phyloP scores from a whole-genome alignment of 176 grass and related monocot species.

The Triticum turgidum region DNA sequence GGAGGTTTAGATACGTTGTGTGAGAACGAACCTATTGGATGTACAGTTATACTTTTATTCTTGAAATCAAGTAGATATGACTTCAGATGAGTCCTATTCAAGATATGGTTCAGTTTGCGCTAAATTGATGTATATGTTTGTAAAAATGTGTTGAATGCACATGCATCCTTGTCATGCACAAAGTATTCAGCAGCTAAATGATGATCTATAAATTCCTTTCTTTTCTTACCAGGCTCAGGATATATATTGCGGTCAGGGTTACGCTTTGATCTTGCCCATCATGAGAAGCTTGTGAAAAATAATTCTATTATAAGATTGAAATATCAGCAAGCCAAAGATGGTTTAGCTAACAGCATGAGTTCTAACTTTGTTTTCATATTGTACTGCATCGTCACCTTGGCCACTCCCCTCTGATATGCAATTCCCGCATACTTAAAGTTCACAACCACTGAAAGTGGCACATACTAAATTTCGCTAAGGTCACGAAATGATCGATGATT shows the following conservation, averaged over 20 bases:
- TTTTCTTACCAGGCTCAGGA: background rate
- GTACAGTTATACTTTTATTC: background rate
- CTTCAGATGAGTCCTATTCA: background rate
- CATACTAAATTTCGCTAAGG: conserved; percentile 28
- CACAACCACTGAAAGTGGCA: background rate
- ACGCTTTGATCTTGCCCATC: background rate
- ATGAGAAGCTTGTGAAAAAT: background rate
- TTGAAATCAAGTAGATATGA: background rate
- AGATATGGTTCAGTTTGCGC: background rate
- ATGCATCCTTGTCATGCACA: background rate
- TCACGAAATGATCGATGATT: conserved; percentile 13
- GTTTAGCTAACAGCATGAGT: no score
- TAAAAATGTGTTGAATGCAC: background rate
- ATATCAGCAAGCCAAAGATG: no score
- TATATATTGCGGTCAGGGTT: background rate
- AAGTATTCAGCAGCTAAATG: background rate
- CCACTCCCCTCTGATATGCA: no score
- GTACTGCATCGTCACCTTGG: background rate
- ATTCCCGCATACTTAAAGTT: no score
- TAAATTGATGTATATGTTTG: background rate
- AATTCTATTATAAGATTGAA: background rate
- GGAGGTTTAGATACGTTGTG: conserved; percentile 1
- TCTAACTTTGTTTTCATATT: no score
- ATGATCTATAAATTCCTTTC: background rate
- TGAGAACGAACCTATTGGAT: background rate